phyloP scores from a whole-genome alignment of 371 early-diverging fungal genomes.

The Batkoa obscura region DNA sequence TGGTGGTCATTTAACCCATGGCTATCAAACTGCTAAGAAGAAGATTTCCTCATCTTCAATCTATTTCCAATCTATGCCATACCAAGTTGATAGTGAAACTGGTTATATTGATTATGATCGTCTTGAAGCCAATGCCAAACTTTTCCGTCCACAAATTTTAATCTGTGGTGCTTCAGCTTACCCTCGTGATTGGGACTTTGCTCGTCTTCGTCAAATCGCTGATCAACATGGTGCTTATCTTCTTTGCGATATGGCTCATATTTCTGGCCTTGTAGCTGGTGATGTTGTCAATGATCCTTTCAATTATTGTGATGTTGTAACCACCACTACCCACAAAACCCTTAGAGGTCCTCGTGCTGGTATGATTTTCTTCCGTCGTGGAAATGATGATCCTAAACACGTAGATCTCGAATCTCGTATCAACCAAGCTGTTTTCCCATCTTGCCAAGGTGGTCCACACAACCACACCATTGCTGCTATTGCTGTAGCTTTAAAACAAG shows the following conservation, averaged over 20 bases:
- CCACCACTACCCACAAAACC: constrained; percentile 99
- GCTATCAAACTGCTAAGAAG: constrained; percentile 97
- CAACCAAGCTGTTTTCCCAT: constrained; percentile 98
- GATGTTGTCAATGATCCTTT: constrained; percentile 82
- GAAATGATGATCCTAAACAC: constrained; percentile 43
- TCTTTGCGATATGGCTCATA: constrained; percentile 98
- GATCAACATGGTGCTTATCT: constrained; percentile 84
- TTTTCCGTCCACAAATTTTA: constrained; percentile 93
- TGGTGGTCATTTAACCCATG: constrained; percentile 99
- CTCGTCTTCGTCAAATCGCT: constrained; percentile 80
- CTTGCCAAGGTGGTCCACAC: constrained; percentile 98
- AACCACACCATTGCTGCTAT: constrained; percentile 99
- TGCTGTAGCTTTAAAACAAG: constrained; percentile 96
- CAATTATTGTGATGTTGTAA: constrained; percentile 95
- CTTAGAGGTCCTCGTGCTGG: constrained; percentile 97
- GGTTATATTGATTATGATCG: constrained; percentile 92
- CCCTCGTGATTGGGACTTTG: constrained; percentile 96
- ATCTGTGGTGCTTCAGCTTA: constrained; percentile 98
- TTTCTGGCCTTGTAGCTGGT: constrained; percentile 84
- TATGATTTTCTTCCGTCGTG: constrained; percentile 94
- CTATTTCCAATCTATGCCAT: constrained; percentile 97
- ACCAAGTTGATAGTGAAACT: constrained; percentile 71
- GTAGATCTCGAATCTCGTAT: constrained; percentile 80
- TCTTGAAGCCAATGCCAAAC: constrained; percentile 71
- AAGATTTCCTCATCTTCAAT: constrained; percentile 95